These are phyloP conservation scores for Beta vulgaris DNA, from an alignment of 148 eudicot species.

Conservation along the genomic window DNA sequence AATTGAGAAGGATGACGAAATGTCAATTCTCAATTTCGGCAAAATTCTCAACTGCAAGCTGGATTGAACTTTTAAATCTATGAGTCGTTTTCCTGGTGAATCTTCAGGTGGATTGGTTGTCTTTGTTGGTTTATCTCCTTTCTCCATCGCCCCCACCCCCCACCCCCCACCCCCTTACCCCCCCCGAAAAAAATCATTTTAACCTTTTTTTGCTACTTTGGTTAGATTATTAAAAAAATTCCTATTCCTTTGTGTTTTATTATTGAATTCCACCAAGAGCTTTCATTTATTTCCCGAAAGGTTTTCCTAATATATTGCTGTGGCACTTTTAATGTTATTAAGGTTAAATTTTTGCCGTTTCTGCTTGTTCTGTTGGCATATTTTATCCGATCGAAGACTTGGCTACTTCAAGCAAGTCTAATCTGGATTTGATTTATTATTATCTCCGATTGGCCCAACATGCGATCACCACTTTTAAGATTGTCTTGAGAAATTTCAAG, in stretches of 20 bases:
- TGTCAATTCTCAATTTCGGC: not conserved
- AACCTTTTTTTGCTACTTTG: not conserved
- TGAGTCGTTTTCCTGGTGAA: conserved; percentile 6
- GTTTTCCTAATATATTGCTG: not conserved
- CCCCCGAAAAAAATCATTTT: not conserved
- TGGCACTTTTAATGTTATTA: not conserved
- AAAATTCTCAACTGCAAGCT: not conserved
- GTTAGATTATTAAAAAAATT: conserved; percentile 5
- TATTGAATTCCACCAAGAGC: not conserved
- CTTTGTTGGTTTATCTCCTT: not conserved
- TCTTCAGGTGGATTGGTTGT: conserved; percentile 20
- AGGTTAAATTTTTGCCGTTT: not conserved
- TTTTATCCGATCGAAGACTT: conserved; percentile 1
- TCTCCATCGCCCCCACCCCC: not conserved
- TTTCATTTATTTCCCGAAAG: not conserved
- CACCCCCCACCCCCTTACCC: not conserved
- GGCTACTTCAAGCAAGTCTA: not conserved
- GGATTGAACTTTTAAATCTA: not conserved
- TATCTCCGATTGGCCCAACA: not conserved
- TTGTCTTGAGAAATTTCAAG: not conserved
- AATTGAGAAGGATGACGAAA: conserved; percentile 10
- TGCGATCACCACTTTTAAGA: not conserved
- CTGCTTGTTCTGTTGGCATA: not conserved
- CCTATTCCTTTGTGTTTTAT: not conserved
- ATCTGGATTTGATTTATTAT: not conserved